phyloP scores from a whole-genome alignment of 495 filamentous ascomycete genomes.

The Penicillium cataractarum region DNA sequence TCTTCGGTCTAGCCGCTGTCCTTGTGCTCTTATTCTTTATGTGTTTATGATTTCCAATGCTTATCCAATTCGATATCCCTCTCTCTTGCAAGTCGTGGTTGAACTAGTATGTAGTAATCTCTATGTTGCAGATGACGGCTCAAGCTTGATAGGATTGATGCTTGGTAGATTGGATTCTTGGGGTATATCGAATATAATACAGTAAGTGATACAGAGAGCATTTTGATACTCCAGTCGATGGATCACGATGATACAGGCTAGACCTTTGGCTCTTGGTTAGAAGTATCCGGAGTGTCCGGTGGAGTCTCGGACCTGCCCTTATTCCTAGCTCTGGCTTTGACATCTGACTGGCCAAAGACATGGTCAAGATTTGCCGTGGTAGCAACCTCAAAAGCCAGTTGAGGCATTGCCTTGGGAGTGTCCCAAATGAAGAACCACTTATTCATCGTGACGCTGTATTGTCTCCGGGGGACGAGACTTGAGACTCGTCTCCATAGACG shows the following conservation, averaged over 20 bases:
- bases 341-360: slow-evolving; percentile 13
- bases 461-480: slow-evolving; percentile 39
- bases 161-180: not conserved
- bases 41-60: not conserved
- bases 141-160: not conserved
- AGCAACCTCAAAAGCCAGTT: slow-evolving; percentile 17
- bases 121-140: not conserved
- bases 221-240: not conserved
- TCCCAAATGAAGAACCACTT: slow-evolving; percentile 37
- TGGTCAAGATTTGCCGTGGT: slow-evolving; percentile 12
- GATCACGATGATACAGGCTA: not conserved
- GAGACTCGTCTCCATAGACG: slow-evolving; percentile 50
- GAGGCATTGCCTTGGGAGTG: slow-evolving; percentile 17
- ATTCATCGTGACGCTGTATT: slow-evolving; percentile 20
- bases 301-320: not conserved
- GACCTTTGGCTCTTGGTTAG: not conserved
- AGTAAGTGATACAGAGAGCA: not conserved
- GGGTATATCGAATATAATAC: slow-evolving; percentile 4
- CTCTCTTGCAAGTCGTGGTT: not conserved
- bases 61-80: not conserved
- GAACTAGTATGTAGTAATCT: not conserved
- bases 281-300: not conserved
- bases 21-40: not conserved
- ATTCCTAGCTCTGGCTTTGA: not conserved
- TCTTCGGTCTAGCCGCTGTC: not conserved